Conservation (phyloP, 768 basidiomycete species). For the Asterophora lycoperdoides region DNA sequence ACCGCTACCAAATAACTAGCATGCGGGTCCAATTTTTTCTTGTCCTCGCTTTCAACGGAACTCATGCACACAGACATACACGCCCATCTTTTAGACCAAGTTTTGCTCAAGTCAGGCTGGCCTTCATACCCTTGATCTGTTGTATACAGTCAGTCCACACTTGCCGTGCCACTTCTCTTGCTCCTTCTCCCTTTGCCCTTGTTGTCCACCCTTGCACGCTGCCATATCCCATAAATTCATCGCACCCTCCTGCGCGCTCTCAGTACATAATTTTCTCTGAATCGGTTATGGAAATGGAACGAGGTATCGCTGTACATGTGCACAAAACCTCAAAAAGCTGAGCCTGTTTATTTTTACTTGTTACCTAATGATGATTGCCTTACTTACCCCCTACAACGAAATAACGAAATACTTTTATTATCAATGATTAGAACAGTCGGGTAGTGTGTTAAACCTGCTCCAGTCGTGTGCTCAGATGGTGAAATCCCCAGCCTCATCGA, state of each 20-base stretch:
- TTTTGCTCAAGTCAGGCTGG: constrained; percentile 29
- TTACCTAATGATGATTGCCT: constrained; percentile 6
- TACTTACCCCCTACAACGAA: constrained; percentile 5
- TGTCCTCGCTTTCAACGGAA: constrained; percentile 19
- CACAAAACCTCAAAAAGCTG: constrained; percentile 3
- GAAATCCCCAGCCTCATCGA: constrained; percentile 46
- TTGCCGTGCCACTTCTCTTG: constrained; percentile 14
- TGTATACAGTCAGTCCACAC: constrained; percentile 28
- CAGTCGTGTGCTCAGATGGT: constrained; percentile 25
- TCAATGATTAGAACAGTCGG: not conserved
- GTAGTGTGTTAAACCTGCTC: too few relatives aligned
- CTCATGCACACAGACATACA: constrained; percentile 12
- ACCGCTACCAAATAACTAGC: constrained; percentile 36
- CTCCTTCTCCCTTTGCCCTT: too few relatives aligned
- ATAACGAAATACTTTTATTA: too few relatives aligned
- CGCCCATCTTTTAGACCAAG: constrained; percentile 17
- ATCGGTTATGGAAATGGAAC: constrained; percentile 4
- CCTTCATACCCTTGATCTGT: constrained; percentile 38
- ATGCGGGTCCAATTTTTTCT: constrained; percentile 10
- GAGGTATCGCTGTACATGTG: not conserved
- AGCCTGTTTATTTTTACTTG: constrained; percentile 8
- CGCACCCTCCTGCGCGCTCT: constrained; percentile 23
- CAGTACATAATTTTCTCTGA: constrained; percentile 27
- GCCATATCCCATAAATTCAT: constrained; percentile 18
- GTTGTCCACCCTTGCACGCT: constrained; percentile 28